These are phyloP conservation scores for Chlorella variabilis DNA, from an alignment of 163 green algal species.

Conservation along the genomic window DNA sequence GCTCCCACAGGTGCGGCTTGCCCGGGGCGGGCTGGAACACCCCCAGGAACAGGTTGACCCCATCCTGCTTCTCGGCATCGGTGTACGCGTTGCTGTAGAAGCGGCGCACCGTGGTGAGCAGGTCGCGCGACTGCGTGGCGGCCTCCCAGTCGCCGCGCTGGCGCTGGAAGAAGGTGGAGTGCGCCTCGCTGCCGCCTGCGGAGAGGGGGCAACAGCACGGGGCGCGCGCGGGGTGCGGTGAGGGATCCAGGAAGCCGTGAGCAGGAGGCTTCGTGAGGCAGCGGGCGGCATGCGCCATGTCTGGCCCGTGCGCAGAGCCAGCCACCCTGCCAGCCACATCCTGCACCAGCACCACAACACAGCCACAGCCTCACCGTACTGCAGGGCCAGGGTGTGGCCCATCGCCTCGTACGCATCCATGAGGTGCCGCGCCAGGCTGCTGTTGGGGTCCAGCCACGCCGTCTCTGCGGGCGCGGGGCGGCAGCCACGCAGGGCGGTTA, in stretches of 20 bases:
- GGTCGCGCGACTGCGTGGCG: slow-evolving; percentile 69
- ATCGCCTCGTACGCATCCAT: slow-evolving; percentile 91
- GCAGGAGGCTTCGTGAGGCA: too few species aligned
- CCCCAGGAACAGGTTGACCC: slow-evolving; percentile 92
- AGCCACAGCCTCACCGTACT: slow-evolving; percentile 89
- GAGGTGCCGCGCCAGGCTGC: slow-evolving; percentile 72
- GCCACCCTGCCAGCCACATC: too few species aligned
- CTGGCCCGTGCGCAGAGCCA: too few species aligned
- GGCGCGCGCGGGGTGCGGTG: too few species aligned
- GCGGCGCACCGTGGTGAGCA: slow-evolving; percentile 78
- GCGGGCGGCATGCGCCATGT: too few species aligned
- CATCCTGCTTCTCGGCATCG: slow-evolving; percentile 89
- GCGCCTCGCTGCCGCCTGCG: slow-evolving; percentile 78
- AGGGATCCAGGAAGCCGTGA: too few species aligned
- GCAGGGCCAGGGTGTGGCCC: slow-evolving; percentile 83
- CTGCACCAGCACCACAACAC: too few species aligned
- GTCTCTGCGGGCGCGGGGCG: not conserved
- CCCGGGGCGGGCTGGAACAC: slow-evolving; percentile 53
- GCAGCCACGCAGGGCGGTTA: too few species aligned
- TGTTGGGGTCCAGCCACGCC: slow-evolving; percentile 57
- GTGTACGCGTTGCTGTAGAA: slow-evolving; percentile 88
- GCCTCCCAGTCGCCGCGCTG: slow-evolving; percentile 87
- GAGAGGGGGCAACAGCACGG: not conserved
- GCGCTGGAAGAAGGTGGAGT: slow-evolving; percentile 85
- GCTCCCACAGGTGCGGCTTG: slow-evolving; percentile 85